phyloP scores from a whole-genome alignment of 2,329 filamentous ascomycete genomes.

The Cladosporium sp. region DNA sequence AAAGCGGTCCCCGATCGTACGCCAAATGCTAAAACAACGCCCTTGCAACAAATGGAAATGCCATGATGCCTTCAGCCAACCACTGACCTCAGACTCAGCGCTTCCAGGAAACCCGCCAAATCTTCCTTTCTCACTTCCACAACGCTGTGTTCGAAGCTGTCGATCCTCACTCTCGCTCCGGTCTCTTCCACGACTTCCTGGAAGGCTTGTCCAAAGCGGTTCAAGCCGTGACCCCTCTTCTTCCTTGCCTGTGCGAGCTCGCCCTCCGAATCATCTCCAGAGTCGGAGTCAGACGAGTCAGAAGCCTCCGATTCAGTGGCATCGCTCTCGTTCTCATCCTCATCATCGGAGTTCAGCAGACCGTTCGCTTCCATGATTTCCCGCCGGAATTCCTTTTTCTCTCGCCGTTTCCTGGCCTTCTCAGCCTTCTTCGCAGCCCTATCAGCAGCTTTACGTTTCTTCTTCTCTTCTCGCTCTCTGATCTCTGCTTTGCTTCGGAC shows the following conservation, averaged over 20 bases:
- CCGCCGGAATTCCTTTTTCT: constrained; percentile 55
- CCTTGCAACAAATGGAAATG: not conserved
- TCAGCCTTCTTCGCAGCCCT: constrained; percentile 46
- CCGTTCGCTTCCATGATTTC: constrained; percentile 57
- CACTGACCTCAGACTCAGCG: constrained; percentile 85
- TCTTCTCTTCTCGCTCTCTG: constrained; percentile 59
- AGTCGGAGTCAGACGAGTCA: constrained; percentile 32
- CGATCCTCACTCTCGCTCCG: constrained; percentile 81
- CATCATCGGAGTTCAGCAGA: constrained; percentile 40
- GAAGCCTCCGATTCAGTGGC: constrained; percentile 48
- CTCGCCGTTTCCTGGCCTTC: constrained; percentile 52
- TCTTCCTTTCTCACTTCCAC: constrained; percentile 98
- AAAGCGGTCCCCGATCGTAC: not conserved
- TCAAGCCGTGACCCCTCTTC: constrained; percentile 68
- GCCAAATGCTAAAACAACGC: not conserved
- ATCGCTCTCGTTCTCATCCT: constrained; percentile 49
- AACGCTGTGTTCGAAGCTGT: constrained; percentile 95
- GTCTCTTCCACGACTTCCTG: constrained; percentile 93
- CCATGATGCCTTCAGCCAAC: constrained; percentile 44
- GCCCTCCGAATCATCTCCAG: constrained; percentile 29
- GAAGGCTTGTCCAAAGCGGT: constrained; percentile 91
- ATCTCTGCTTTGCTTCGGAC: constrained; percentile 30
- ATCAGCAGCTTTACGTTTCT: constrained; percentile 55
- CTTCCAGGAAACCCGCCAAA: constrained; percentile 82
- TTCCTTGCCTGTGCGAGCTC: constrained; percentile 54